Evolutionary conservation across 768 basidiomycete genomes (phyloP).

Genomic region (Lactifluus subvellereus): DNA sequence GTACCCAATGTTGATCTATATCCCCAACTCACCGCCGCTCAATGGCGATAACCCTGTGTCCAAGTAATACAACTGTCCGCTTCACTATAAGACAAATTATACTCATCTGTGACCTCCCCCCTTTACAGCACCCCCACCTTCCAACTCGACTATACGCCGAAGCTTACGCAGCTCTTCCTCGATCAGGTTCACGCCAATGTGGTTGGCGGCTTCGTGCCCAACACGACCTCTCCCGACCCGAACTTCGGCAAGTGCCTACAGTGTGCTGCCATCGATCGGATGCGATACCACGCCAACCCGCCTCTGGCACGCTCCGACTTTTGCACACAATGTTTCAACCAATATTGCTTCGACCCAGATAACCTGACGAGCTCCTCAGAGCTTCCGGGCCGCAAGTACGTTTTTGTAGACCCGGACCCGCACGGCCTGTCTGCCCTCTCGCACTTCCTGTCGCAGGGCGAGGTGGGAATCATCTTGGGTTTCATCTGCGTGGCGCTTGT

Average conservation of each 20-base stretch:
- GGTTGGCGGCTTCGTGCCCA: constrained; percentile 54
- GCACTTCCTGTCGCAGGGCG: constrained; percentile 41
- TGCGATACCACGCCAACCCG: constrained; percentile 23
- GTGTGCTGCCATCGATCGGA: constrained; percentile 53
- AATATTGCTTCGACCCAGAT: constrained; percentile 31
- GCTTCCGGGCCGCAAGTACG: constrained; percentile 36
- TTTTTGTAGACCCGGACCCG: constrained; percentile 52
- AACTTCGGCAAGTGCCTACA: constrained; percentile 61
- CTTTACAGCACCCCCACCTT: constrained; percentile 48
- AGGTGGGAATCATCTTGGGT: constrained; percentile 45
- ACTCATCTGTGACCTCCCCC: too few species aligned
- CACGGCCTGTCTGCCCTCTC: constrained; percentile 40
- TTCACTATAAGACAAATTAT: background rate
- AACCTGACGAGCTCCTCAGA: constrained; percentile 24
- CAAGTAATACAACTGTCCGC: constrained; percentile 41
- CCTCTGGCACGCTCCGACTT: constrained; percentile 25
- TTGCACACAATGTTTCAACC: constrained; percentile 29
- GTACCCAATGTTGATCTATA: constrained; percentile 65
- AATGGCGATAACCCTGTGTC: constrained; percentile 54
- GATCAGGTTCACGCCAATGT: constrained; percentile 53
- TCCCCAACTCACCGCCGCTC: constrained; percentile 72
- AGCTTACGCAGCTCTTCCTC: constrained; percentile 52
- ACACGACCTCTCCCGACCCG: constrained; percentile 49
- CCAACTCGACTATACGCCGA: constrained; percentile 51
- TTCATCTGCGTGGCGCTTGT: constrained; percentile 38